phyloP scores from a whole-genome alignment of 2,329 filamentous ascomycete genomes.

The Monilinia polystroma region DNA sequence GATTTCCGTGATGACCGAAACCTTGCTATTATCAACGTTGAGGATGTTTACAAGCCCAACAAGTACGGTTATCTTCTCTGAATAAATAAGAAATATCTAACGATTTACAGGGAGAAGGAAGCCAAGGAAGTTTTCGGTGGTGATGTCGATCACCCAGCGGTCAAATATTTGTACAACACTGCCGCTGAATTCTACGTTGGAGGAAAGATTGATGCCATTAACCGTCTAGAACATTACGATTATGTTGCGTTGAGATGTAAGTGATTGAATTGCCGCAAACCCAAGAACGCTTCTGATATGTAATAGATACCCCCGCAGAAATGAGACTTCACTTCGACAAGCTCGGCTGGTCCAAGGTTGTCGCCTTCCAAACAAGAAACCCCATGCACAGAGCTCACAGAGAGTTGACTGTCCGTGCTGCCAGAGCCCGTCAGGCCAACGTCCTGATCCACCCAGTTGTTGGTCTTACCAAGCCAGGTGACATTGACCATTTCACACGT shows the following conservation, averaged over 20 bases:
- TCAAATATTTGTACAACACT: conserved; percentile 82
- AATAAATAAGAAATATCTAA: conserved; percentile 26
- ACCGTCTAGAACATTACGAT: conserved; percentile 96
- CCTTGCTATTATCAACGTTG: conserved; percentile 90
- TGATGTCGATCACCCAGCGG: conserved; percentile 85
- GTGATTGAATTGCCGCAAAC: conserved; percentile 39
- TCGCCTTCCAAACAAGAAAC: conserved; percentile 98
- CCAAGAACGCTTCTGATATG: conserved; percentile 27
- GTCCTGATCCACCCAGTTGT: conserved; percentile 99
- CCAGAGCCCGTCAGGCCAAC: conserved; percentile 93
- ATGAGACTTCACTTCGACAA: conserved; percentile 97
- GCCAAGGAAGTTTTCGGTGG: conserved; percentile 93
- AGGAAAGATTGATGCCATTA: conserved; percentile 93
- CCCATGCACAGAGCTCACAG: conserved; percentile 99
- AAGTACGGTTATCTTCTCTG: conserved; percentile 60
- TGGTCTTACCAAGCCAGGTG: conserved; percentile 96
- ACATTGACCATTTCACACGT: conserved; percentile 99
- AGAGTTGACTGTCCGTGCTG: conserved; percentile 95
- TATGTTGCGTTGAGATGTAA: conserved; percentile 93
- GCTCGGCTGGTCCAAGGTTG: conserved; percentile 95
- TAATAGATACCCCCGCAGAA: conserved; percentile 82
- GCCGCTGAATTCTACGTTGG: conserved; percentile 89
- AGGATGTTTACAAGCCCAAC: conserved; percentile 93
- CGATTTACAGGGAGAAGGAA: conserved; percentile 67
- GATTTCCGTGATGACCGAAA: conserved; percentile 97